Conservation (phyloP, 305 asterid genomes). For the Plantago coronopus region DNA sequence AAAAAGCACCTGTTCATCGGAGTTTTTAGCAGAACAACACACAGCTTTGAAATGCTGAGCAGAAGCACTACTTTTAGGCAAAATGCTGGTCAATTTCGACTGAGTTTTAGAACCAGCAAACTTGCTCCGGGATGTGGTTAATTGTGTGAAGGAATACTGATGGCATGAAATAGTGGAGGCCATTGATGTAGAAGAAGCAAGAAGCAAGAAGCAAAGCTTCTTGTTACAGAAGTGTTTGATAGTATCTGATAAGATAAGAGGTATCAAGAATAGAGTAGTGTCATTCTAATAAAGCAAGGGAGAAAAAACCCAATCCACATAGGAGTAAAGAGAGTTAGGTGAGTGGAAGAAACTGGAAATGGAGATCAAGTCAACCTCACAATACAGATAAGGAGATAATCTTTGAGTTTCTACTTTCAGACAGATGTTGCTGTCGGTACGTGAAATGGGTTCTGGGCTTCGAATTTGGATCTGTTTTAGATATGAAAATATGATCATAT, state of each 20-base stretch:
- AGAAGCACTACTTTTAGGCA: slow-evolving; percentile 19
- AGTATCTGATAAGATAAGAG: slow-evolving; percentile 43
- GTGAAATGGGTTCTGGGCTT: not conserved
- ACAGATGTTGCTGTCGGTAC: not conserved
- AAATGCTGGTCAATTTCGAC: slow-evolving; percentile 24
- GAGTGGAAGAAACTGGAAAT: slow-evolving; percentile 13
- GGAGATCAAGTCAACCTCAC: slow-evolving; percentile 49
- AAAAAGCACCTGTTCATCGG: slow-evolving; percentile 50
- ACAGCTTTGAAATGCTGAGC: slow-evolving; percentile 30
- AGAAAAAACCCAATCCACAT: slow-evolving; percentile 31
- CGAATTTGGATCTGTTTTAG: no score
- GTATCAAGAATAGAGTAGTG: slow-evolving; percentile 6
- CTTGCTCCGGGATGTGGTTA: slow-evolving; percentile 24
- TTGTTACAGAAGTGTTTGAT: not conserved
- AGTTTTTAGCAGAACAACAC: slow-evolving; percentile 38
- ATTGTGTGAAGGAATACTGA: slow-evolving; percentile 34
- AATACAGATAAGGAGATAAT: slow-evolving; percentile 53
- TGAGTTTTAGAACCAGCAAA: slow-evolving; percentile 20
- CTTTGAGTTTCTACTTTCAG: not conserved
- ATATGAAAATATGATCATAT: no score
- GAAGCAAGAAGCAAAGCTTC: no score
- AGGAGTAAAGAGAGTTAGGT: slow-evolving; percentile 15
- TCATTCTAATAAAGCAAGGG: slow-evolving; percentile 1
- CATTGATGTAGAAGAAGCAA: slow-evolving; percentile 39
- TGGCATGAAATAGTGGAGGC: slow-evolving; percentile 61